Conservation (phyloP, 2,329 filamentous ascomycete species). For the Colletotrichum falcatum region DNA sequence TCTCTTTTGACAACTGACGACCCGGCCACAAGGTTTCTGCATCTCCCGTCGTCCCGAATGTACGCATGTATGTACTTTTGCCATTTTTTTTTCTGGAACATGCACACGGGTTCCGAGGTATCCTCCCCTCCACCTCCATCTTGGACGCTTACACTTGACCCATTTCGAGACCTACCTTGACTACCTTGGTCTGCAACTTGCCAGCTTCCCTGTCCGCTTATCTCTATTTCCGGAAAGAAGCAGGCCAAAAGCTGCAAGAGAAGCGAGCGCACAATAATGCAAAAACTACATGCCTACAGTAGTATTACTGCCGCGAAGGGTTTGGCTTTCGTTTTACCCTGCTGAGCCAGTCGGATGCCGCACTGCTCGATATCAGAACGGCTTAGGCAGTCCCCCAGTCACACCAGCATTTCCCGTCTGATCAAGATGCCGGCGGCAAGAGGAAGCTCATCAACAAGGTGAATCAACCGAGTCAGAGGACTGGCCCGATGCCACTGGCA, state of each 20-base stretch:
- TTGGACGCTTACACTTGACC: constrained; percentile 15
- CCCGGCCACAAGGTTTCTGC: constrained; percentile 2
- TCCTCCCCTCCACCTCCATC: constrained; percentile 1
- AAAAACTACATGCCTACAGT: background rate
- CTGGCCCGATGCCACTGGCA: background rate
- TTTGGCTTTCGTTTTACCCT: background rate
- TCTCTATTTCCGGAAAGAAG: constrained; percentile 2
- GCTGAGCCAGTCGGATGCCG: background rate
- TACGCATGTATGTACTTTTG: no score
- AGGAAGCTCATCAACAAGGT: constrained; percentile 7
- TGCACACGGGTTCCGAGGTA: constrained; percentile 1
- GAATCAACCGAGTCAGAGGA: background rate
- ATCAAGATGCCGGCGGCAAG: background rate
- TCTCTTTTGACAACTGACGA: constrained; percentile 2
- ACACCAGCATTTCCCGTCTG: background rate
- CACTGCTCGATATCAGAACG: background rate
- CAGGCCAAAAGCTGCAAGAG: constrained; percentile 24
- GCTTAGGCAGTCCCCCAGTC: background rate
- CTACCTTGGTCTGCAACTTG: constrained; percentile 15
- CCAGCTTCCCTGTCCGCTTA: constrained; percentile 19
- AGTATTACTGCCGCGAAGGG: background rate
- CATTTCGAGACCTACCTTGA: constrained; percentile 14
- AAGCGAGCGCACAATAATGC: constrained; percentile 29
- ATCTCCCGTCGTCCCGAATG: background rate
- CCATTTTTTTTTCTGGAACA: constrained; percentile 19